A percentile compares a stretch with the other conserved stretches of the same genome.
phyloP scores from a whole-genome alignment of 192 early-diverging fungal genomes.

The Dispira simplex region DNA sequence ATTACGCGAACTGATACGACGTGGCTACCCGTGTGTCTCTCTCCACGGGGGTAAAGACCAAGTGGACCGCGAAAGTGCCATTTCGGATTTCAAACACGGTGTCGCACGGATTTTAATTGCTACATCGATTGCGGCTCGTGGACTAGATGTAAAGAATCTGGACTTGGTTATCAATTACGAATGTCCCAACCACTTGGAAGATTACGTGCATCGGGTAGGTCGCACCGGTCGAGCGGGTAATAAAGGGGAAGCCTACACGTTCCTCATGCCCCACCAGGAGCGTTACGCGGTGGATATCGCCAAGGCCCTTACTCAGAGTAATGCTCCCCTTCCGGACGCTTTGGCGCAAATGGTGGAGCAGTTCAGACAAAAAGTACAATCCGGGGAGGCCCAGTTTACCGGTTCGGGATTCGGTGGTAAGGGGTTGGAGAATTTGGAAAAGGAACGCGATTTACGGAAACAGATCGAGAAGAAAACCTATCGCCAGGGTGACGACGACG shows the following conservation, averaged over 20 bases:
- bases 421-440: conserved; percentile 86
- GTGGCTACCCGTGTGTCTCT: conserved; percentile 77
- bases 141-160: conserved; percentile 86
- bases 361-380: not conserved
- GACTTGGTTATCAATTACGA: conserved; percentile 94
- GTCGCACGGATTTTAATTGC: conserved; percentile 84
- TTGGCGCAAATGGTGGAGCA: conserved; percentile 62
- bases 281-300: conserved; percentile 81
- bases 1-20: conserved; percentile 62
- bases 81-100: conserved; percentile 88
- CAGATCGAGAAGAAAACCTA: conserved; percentile 82
- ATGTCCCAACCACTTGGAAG: conserved; percentile 95
- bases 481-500: conserved; percentile 49
- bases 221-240: conserved; percentile 96
- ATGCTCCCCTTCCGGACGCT: conserved; percentile 53
- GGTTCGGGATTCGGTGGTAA: conserved; percentile 88
- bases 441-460: conserved; percentile 77
- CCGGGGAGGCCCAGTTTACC: conserved; percentile 15
- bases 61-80: conserved; percentile 79
- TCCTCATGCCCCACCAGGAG: conserved; percentile 90
- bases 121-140: conserved; percentile 90
- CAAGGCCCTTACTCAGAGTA: conserved; percentile 73
- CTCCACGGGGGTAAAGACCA: conserved; percentile 95
- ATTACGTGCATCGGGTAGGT: conserved; percentile 97
- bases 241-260: conserved; percentile 93